phyloP scores from a whole-genome alignment of 1,284 basidiomycete species.

The Nidula niveotomentosa region DNA sequence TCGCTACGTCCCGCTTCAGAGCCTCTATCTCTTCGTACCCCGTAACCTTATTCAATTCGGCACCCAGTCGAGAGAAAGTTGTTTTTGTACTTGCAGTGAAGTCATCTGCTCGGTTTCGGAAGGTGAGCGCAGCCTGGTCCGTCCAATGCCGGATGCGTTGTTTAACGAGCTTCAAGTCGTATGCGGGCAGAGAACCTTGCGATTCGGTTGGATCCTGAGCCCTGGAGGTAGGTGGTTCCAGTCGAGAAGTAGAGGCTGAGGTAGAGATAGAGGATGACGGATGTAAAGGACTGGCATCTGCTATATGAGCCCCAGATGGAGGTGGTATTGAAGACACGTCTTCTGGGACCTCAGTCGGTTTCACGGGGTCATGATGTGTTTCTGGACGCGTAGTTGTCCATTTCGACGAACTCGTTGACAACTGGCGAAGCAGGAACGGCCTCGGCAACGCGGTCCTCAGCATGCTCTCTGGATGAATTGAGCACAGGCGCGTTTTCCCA shows the following conservation, averaged over 20 bases:
- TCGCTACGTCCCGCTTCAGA: conserved; percentile 77
- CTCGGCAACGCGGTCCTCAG: conserved; percentile 27
- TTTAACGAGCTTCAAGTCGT: conserved; percentile 30
- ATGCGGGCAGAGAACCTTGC: conserved; percentile 11
- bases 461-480: conserved; percentile 14
- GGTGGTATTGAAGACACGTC: too few species aligned
- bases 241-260: too few species aligned
- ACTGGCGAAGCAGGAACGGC: conserved; percentile 21
- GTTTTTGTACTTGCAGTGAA: conserved; percentile 55
- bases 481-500: too few species aligned
- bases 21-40: conserved; percentile 90
- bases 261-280: too few species aligned
- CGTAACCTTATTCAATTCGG: conserved; percentile 81
- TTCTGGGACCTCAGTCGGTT: too few species aligned
- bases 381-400: too few species aligned
- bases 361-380: too few species aligned
- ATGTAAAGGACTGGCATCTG: too few species aligned
- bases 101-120: conserved; percentile 55
- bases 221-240: too few species aligned
- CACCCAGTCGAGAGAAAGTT: conserved; percentile 72
- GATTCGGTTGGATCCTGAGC: conserved; percentile 4
- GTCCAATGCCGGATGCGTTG: conserved; percentile 51
- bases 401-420: conserved; percentile 18
- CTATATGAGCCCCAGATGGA: too few species aligned
- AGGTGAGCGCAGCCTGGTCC: conserved; percentile 40